phyloP scores from a whole-genome alignment of 2,329 filamentous ascomycete genomes.

The Colletotrichum destructivum region DNA sequence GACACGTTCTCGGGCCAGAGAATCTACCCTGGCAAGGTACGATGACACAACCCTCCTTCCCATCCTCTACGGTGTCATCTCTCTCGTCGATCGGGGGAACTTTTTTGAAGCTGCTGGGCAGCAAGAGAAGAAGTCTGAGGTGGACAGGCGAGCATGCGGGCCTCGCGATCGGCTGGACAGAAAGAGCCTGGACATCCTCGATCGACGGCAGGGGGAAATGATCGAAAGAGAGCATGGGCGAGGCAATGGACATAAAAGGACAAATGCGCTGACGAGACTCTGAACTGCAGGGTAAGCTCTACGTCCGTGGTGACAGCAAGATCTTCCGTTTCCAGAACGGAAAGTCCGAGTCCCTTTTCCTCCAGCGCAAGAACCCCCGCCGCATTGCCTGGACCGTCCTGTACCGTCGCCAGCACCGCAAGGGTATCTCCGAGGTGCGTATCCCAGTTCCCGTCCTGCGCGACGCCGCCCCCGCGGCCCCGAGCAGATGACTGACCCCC shows the following conservation, averaged over 20 bases:
- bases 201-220: background rate
- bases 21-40: slow-evolving; percentile 79
- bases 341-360: slow-evolving; percentile 99
- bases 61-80: background rate
- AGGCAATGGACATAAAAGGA: too few species aligned
- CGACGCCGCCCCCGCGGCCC: background rate
- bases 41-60: slow-evolving; percentile 46
- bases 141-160: slow-evolving; percentile 1
- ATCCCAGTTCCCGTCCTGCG: slow-evolving; percentile 10
- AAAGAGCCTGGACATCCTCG: background rate
- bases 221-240: background rate
- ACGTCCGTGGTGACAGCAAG: slow-evolving; percentile 99
- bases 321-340: slow-evolving; percentile 99
- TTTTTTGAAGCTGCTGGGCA: slow-evolving; percentile 5
- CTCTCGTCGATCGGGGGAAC: slow-evolving; percentile 28
- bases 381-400: slow-evolving; percentile 99
- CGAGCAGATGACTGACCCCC: slow-evolving; percentile 55
- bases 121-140: background rate
- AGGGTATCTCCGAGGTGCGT: slow-evolving; percentile 99
- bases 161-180: slow-evolving; percentile 19
- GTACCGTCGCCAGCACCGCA: slow-evolving; percentile 99
- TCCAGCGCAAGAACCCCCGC: slow-evolving; percentile 99
- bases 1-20: slow-evolving; percentile 76
- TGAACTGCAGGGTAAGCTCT: slow-evolving; percentile 91
- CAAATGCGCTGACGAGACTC: slow-evolving; percentile 47